Base-by-base conservation (phyloP, 164 flowering plant genomes). In the Tinospora cordifolia region DNA sequence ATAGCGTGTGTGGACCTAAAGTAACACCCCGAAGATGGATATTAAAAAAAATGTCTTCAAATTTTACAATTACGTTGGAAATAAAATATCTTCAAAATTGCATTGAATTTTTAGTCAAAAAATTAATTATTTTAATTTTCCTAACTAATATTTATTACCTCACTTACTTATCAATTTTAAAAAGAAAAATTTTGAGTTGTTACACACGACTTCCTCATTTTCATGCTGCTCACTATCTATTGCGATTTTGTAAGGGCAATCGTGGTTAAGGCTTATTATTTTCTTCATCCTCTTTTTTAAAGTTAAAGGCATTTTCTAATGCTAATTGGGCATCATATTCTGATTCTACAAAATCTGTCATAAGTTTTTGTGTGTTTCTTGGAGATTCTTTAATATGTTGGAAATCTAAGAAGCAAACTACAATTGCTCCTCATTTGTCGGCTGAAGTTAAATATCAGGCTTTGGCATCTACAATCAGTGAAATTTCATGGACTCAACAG, bases 401-500 rank as follows among this genome's bases (percentile, higher is more conserved):
- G 72, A 67, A 66, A 19, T 0, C 66, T 3, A 72, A 72, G 39
- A 72, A 72, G 30, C n/a, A 72, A 38, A 21, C 27, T 1, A 62
- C 60, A 12, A 40, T 24, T 30, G 36, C 36, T 30, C 36, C 3
- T n/a, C n/a, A n/a, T 1, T 30, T 4, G 2, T 30, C 36, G 3
- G 36, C 36, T 30, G 70, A 72, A 13, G 70, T 51, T 0, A 70
- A 66, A 34, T 73, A 73, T 62, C 41, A 65, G 0, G 27, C 71
- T 3, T 62, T 30, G 36, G 72, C 49, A 1, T 22, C 49, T 0
- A 62, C 59, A 0, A 21, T 2, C 19, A 24, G 59, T 62, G 71
- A 74, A 38, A 2, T 64, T 4, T 1, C 2, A 0, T 64, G 67
- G 44, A 5, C 36, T 0, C 19, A n/a, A 8, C 38, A 17, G 24